Percentiles rank a stretch among this genome's conserved stretches.
These are phyloP conservation scores for Ophiosphaerella herpotricha DNA, from an alignment of 2,329 filamentous ascomycete genomes.

Conservation along the genomic window DNA sequence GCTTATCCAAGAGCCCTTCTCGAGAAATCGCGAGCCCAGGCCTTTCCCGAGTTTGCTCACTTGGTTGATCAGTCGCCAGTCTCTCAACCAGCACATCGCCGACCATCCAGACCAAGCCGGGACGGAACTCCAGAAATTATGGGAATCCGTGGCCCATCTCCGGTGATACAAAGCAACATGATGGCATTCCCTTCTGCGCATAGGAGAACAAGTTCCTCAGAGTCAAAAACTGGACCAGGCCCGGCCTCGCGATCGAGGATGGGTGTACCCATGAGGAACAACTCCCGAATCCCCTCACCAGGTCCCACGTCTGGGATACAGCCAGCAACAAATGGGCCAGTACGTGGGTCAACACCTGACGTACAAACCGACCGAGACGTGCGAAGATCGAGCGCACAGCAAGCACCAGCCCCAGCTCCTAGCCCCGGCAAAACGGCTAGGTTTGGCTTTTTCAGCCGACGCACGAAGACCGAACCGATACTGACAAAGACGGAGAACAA, in stretches of 20 bases:
- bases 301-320: slow-evolving; percentile 39
- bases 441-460: slow-evolving; percentile 79
- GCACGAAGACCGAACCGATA: slow-evolving; percentile 67
- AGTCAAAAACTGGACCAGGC: slow-evolving; percentile 38
- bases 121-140: slow-evolving; percentile 52
- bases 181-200: slow-evolving; percentile 55
- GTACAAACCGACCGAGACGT: slow-evolving; percentile 40
- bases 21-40: slow-evolving; percentile 27
- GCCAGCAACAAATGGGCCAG: slow-evolving; percentile 27
- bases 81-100: slow-evolving; percentile 51
- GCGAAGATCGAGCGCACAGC: slow-evolving; percentile 41
- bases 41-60: slow-evolving; percentile 53
- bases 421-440: slow-evolving; percentile 64
- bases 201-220: slow-evolving; percentile 56
- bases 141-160: slow-evolving; percentile 53
- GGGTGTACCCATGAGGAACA: slow-evolving; percentile 35
- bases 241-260: slow-evolving; percentile 26
- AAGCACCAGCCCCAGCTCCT: slow-evolving; percentile 52
- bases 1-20: neutral
- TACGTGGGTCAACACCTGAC: slow-evolving; percentile 48
- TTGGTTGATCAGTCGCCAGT: slow-evolving; percentile 65
- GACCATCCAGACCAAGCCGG: slow-evolving; percentile 52
- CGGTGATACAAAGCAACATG: slow-evolving; percentile 63
- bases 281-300: slow-evolving; percentile 46
- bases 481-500: slow-evolving; percentile 62